Percentiles rank a stretch among this genome's conserved stretches.
phyloP scores from a whole-genome alignment of 345 rosid species.

The Eucalyptus viminalis region DNA sequence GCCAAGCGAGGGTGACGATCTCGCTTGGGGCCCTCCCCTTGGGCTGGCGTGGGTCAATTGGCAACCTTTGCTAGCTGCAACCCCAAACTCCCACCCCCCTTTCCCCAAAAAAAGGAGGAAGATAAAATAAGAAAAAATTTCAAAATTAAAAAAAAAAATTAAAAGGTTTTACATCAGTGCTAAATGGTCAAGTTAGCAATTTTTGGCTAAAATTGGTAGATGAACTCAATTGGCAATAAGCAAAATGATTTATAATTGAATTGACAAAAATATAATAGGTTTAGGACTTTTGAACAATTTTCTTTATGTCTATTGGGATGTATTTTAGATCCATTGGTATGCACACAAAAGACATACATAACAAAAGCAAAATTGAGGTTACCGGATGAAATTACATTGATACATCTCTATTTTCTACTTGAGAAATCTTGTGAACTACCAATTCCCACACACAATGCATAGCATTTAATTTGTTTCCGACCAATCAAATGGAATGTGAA shows the following conservation, averaged over 20 bases:
- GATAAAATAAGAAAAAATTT: too few species aligned
- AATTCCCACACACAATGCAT: background rate
- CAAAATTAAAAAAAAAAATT: accelerated
- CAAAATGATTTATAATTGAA: accelerated
- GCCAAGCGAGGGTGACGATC: accelerated
- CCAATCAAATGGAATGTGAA: background rate
- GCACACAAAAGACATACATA: background rate
- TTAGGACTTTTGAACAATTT: too few species aligned
- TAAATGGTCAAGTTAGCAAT: accelerated
- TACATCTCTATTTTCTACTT: background rate
- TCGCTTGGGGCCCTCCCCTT: accelerated
- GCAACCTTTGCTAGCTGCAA: accelerated
- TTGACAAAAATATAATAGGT: accelerated
- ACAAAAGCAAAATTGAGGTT: background rate
- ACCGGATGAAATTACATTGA: accelerated
- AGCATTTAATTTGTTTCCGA: background rate
- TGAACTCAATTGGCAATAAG: too few species aligned
- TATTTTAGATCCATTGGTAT: background rate
- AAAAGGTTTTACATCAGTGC: accelerated
- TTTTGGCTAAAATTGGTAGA: accelerated
- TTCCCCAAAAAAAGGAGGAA: too few species aligned
- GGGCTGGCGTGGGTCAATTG: accelerated
- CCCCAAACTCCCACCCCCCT: too few species aligned
- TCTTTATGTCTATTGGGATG: accelerated
- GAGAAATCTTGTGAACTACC: background rate